Evolutionary conservation across 495 filamentous ascomycete genomes (phyloP), one percentile per base, ranked within the genome.

Genomic region (Sphaerosporella brunnea): DNA sequence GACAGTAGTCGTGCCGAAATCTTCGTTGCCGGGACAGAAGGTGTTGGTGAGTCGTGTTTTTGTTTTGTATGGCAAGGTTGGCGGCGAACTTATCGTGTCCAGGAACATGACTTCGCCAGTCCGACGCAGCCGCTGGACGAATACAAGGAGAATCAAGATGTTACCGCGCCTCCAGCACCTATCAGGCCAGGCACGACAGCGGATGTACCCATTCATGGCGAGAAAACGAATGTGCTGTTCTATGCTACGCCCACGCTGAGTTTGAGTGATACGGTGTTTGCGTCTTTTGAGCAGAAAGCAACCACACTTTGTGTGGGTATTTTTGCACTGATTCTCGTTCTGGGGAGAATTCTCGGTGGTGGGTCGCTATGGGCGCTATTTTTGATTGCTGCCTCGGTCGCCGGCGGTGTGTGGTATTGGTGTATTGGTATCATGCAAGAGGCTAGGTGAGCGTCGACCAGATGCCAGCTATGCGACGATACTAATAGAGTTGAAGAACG

Each of bases 161-260:
- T 90, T 47, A 94, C 88, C 2, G 81, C 88, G 1, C 88, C 88
- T 4, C 88, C 86, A 0, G 87, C 92, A 53, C 87, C 88, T 4
- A 64, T 93, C 20, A 78, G 74, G 8, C 67, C 76, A 46, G 79
- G 82, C 10, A 73, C 78, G 24, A 94, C 88, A 1, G 83, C 81
- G 7, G 88, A 96, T 63, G 84, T 96, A 4, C 88, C 88, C 13
- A 93, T 96, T 54, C 85, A 83, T 61, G 86, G 86, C 47, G 88
- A 94, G 57, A 93, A 84, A 70, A 96, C 88, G 1, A 94, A 94
- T 53, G 77, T 96, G 25, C 75, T 96, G 23, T 95, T 95, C 64
- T 85, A 95, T 59, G 87, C 90, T 0, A 96, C 88, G 0, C 88
- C 88, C 0, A 78, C 80, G 0, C 69, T 94, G 45, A 79, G 77